phyloP scores from a whole-genome alignment of 2,329 filamentous ascomycete species.

The Aspergillus jensenii region DNA sequence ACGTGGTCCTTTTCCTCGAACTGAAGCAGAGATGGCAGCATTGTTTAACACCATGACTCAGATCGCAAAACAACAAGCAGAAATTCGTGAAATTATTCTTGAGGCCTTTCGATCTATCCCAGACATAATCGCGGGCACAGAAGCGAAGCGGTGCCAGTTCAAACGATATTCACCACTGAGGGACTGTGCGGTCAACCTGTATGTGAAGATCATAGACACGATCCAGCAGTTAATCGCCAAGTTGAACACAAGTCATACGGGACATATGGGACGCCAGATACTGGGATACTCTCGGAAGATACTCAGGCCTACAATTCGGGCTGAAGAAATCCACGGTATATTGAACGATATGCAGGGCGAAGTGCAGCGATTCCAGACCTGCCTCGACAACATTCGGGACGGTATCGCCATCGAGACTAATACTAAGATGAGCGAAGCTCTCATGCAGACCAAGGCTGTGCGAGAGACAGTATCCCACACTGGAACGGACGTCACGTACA shows the following conservation, averaged over 20 bases:
- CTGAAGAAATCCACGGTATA: background rate
- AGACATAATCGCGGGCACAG: background rate
- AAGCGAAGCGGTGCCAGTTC: background rate
- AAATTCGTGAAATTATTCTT: background rate
- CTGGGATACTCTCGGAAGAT: background rate
- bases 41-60: background rate
- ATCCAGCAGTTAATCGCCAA: background rate
- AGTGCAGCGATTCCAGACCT: background rate
- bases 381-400: background rate
- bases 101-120: background rate
- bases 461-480: background rate
- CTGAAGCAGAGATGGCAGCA: background rate
- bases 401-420: too few species aligned
- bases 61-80: background rate
- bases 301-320: background rate
- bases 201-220: background rate
- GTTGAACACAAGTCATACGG: background rate
- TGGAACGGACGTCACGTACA: background rate
- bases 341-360: background rate
- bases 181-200: background rate
- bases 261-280: background rate
- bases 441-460: background rate
- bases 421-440: background rate
- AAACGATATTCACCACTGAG: background rate
- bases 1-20: background rate